Evolutionary conservation across 495 filamentous ascomycete species (phyloP).

Genomic region (Lindgomyces ingoldianus): DNA sequence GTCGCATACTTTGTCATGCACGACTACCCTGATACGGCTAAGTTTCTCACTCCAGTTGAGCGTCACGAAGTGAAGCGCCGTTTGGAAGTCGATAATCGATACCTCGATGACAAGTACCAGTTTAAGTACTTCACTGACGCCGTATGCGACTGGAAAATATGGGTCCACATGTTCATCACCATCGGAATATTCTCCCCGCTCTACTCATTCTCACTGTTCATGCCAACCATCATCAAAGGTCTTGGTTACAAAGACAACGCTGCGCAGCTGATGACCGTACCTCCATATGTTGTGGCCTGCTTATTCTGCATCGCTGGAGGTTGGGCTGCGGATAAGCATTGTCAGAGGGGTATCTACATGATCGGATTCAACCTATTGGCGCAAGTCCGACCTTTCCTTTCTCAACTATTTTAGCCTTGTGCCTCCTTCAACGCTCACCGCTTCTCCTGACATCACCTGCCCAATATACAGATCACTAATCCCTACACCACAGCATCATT

Average conservation of each 20-base stretch:
- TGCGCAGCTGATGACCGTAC: constrained; percentile 81
- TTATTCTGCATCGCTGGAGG: constrained; percentile 74
- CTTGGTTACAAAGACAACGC: constrained; percentile 69
- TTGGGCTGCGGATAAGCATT: constrained; percentile 76
- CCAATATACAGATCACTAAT: not conserved
- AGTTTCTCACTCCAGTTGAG: constrained; percentile 72
- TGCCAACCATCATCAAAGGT: constrained; percentile 78
- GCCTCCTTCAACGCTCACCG: not conserved
- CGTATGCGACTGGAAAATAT: constrained; percentile 87
- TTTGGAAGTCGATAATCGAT: constrained; percentile 66
- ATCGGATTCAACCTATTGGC: constrained; percentile 64
- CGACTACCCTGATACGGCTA: constrained; percentile 56
- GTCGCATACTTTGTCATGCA: constrained; percentile 43
- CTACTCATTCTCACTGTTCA: constrained; percentile 90
- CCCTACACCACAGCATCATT: constrained; percentile 26
- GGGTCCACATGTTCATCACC: constrained; percentile 52
- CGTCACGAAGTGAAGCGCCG: constrained; percentile 73
- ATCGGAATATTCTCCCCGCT: constrained; percentile 58
- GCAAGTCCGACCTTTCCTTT: constrained; percentile 56
- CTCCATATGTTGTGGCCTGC: constrained; percentile 81
- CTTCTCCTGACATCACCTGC: not conserved
- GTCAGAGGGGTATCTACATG: constrained; percentile 71
- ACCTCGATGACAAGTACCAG: constrained; percentile 77
- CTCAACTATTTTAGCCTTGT: constrained; percentile 4
- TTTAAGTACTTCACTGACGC: constrained; percentile 72